Evolutionary conservation across 78 protist species (phyloP), one percentile per base, ranked within the genome.

Genomic region (Dictyostelium citrinum): DNA sequence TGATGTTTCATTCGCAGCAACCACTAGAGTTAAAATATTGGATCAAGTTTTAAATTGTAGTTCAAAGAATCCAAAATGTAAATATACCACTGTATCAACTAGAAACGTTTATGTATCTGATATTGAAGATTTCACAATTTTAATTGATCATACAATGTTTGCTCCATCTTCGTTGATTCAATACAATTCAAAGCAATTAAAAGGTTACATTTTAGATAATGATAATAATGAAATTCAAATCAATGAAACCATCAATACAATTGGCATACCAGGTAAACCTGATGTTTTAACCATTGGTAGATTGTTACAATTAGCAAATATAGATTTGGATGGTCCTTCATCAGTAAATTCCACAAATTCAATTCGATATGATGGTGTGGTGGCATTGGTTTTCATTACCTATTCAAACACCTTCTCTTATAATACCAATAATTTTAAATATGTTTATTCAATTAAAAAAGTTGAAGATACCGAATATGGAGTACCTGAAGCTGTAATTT

Each of bases 81-180:
- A 12, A 20, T 61, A 77, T 35, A 78, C 81, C 6, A 31, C 24
- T 3, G 55, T 82, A 22, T 60, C 71, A 9, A 60, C 72, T 74
- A n/a, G 14, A 29, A 46, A 58, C 27, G n/a, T 90, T 2, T 90
- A 78, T 78, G 35, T 90, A n/a, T 78, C 94, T 10, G 94, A 74
- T 75, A 39, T 90, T 11, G 94, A 78, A 12, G 76, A 43, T 39
- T 90, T 90, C 33, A 90, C 94, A 2, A 9, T 90, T 29, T 9
- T 90, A 29, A 51, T 90, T 24, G 94, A 90, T 90, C 94, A 90
- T 17, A 90, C 94, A 55, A 24, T 90, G 55, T 78, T 24, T 49
- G 90, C 84, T 10, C 94, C 94, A 11, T 9, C 20, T 14, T 24
- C 72, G 2, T 55, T 24, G 29, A 82, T 90, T 55, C 84, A 90